A percentile compares a stretch with the other conserved stretches of the same genome.
phyloP scores from a whole-genome alignment of 306 rosid genomes.

The Vachellia collinsii region DNA sequence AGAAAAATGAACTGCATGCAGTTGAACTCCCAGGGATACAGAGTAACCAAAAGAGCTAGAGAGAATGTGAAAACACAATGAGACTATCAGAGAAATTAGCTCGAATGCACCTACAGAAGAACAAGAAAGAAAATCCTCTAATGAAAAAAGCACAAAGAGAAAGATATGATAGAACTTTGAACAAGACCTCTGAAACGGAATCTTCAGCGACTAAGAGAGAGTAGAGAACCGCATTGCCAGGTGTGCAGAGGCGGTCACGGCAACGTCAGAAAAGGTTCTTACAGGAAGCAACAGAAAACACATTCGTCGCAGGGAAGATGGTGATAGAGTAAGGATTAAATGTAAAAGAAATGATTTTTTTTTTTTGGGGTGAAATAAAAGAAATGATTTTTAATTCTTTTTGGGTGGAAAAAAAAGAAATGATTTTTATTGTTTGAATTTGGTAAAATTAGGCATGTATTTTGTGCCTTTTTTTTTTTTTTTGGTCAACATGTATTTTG shows the following conservation, averaged over 20 bases:
- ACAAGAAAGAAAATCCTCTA: neutral
- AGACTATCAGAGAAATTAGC: neutral
- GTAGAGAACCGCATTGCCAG: neutral
- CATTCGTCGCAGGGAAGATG: neutral
- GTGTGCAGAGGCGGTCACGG: conserved; percentile 14
- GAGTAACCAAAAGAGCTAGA: neutral
- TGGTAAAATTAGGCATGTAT: conserved; percentile 51
- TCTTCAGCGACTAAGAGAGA: neutral
- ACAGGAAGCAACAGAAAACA: neutral
- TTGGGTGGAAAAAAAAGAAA: conserved; percentile 3
- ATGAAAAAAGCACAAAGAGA: neutral
- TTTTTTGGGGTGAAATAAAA: conserved; percentile 4
- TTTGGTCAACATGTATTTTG: conserved; percentile 41
- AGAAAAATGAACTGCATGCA: neutral
- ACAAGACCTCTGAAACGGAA: conserved; percentile 30
- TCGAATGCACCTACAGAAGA: neutral
- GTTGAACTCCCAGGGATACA: neutral
- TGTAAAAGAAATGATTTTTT: conserved; percentile 30
- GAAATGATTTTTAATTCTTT: conserved; percentile 33
- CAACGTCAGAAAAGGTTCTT: conserved; percentile 11
- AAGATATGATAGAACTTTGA: neutral
- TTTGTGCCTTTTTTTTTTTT: no score
- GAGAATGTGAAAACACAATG: neutral
- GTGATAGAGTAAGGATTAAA: conserved; percentile 8
- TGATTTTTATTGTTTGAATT: conserved; percentile 40